A percentile compares a stretch with the other conserved stretches of the same genome.
These are phyloP conservation scores for Blastomyces percursus DNA, from an alignment of 2,329 filamentous ascomycete species.

Conservation along the genomic window DNA sequence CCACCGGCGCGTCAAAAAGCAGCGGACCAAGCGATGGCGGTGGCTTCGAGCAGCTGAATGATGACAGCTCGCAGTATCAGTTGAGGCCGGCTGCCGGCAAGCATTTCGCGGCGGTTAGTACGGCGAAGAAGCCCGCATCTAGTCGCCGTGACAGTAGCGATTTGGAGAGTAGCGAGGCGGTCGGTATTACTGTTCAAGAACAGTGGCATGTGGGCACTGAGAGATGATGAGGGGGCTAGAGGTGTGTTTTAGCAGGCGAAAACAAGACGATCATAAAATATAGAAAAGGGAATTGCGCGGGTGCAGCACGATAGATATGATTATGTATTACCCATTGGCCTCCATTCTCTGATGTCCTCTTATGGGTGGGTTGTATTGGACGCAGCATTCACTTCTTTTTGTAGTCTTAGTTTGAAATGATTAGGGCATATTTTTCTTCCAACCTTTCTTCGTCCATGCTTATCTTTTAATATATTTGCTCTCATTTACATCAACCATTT, in stretches of 20 bases:
- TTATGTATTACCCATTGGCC: background rate
- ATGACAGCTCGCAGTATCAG: slow-evolving; percentile 22
- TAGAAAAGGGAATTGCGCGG: too few relatives aligned
- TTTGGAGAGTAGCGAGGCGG: background rate
- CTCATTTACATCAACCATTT: too few relatives aligned
- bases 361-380: background rate
- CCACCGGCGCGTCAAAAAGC: background rate
- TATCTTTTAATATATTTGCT: too few relatives aligned
- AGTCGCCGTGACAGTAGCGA: slow-evolving; percentile 3
- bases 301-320: too few relatives aligned
- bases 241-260: background rate
- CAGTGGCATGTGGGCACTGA: slow-evolving; percentile 1
- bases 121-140: background rate
- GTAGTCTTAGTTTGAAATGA: background rate
- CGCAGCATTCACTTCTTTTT: background rate
- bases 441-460: too few relatives aligned
- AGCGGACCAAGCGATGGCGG: background rate
- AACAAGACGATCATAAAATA: background rate
- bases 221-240: background rate
- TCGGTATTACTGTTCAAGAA: slow-evolving; percentile 3
- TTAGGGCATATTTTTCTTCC: background rate
- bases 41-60: slow-evolving; percentile 21
- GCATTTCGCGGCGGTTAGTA: slow-evolving; percentile 10
- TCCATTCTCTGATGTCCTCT: background rate
- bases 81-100: slow-evolving; percentile 17